These are phyloP conservation scores for Aspergillus fumigatus DNA, from an alignment of 2,329 filamentous ascomycete genomes.

Conservation along the genomic window DNA sequence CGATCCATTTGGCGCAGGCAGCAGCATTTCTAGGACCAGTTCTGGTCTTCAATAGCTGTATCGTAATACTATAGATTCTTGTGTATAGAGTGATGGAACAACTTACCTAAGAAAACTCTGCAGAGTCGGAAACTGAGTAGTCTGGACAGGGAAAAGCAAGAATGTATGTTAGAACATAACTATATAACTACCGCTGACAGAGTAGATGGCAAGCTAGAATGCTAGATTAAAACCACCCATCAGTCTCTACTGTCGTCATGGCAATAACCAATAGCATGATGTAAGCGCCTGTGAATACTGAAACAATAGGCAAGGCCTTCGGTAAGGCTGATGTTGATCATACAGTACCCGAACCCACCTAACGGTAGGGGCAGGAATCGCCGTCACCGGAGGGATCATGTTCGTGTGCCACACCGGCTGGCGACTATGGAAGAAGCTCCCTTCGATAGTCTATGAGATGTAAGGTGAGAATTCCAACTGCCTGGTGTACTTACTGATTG, in stretches of 20 bases:
- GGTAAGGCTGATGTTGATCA: not conserved
- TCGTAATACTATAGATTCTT: too few species aligned
- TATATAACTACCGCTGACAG: not conserved
- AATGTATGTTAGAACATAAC: not conserved
- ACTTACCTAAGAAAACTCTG: not conserved
- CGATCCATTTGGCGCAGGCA: not conserved
- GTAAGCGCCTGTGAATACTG: not conserved
- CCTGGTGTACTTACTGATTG: not conserved
- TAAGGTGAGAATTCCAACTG: not conserved
- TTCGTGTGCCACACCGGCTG: not conserved
- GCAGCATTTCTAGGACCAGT: not conserved
- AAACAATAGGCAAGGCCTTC: not conserved
- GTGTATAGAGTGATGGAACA: not conserved
- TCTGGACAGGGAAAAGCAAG: not conserved
- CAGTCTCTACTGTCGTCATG: not conserved
- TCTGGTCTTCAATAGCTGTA: not conserved
- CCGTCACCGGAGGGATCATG: not conserved
- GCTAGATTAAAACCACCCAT: not conserved
- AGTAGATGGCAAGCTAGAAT: not conserved
- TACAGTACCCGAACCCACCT: not conserved
- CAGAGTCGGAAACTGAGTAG: not conserved
- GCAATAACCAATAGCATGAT: not conserved
- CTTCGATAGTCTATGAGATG: conserved; percentile 1
- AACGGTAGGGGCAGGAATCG: not conserved
- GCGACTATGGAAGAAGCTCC: not conserved